A percentile compares a stretch with the other conserved stretches of the same genome.
Evolutionary conservation across 2,329 filamentous ascomycete genomes (phyloP).

Genomic region (Biscogniauxia marginata): DNA sequence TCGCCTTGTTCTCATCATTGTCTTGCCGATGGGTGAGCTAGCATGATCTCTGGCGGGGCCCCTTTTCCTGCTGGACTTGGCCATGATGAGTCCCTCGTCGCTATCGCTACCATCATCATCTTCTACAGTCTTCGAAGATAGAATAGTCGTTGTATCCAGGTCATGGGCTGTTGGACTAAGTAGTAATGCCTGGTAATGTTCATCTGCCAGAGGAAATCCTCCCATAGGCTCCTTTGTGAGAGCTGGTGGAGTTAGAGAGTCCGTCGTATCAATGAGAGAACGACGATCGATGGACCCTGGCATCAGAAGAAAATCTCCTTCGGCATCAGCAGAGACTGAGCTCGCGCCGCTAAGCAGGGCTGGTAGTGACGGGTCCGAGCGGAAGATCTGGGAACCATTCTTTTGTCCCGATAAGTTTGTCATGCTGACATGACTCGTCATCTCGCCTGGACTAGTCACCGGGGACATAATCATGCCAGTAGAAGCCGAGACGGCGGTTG

Average conservation of each 20-base stretch:
- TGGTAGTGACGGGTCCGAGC: conserved; percentile 63
- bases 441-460: conserved; percentile 54
- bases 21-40: conserved; percentile 30
- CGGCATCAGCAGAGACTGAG: conserved; percentile 62
- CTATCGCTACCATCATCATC: conserved; percentile 54
- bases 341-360: conserved; percentile 63
- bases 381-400: conserved; percentile 51
- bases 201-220: conserved; percentile 46
- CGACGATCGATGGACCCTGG: conserved; percentile 46
- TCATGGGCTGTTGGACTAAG: conserved; percentile 18
- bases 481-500: conserved; percentile 54
- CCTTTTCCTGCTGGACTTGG: conserved; percentile 50
- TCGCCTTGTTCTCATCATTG: conserved; percentile 41
- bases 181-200: conserved; percentile 27
- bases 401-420: conserved; percentile 37
- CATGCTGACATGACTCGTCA: conserved; percentile 47
- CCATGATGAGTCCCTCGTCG: conserved; percentile 54
- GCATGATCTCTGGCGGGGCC: conserved; percentile 29
- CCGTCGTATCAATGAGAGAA: conserved; percentile 50
- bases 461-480: conserved; percentile 49
- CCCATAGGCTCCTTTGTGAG: conserved; percentile 45
- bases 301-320: conserved; percentile 56
- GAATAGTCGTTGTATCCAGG: conserved; percentile 17
- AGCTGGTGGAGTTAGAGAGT: conserved; percentile 55
- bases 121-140: conserved; percentile 27